Conservation (phyloP, 768 basidiomycete species). For the Boletus reticulatus region DNA sequence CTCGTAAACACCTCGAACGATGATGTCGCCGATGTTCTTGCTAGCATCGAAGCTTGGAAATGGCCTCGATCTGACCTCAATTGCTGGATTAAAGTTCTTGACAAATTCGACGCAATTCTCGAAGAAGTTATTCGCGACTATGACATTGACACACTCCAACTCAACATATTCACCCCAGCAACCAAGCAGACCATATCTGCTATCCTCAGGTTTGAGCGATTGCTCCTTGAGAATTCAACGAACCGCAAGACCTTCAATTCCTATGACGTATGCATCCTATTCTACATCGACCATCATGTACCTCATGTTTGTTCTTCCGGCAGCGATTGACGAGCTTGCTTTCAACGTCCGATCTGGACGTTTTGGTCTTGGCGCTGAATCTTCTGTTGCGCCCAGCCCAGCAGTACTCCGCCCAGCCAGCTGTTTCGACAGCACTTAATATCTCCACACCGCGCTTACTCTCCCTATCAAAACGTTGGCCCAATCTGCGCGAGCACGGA, state of each 20-base stretch:
- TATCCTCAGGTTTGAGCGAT: slow-evolving; percentile 83
- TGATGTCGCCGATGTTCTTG: slow-evolving; percentile 66
- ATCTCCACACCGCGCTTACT: slow-evolving; percentile 80
- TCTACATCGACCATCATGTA: background rate
- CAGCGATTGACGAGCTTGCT: slow-evolving; percentile 90
- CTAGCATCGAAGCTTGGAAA: slow-evolving; percentile 77
- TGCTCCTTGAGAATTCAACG: slow-evolving; percentile 95
- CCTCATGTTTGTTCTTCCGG: slow-evolving; percentile 5
- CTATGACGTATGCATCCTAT: slow-evolving; percentile 79
- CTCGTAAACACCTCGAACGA: slow-evolving; percentile 66
- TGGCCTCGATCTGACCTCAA: slow-evolving; percentile 97
- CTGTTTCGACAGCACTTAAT: slow-evolving; percentile 78
- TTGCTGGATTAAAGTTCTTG: slow-evolving; percentile 93
- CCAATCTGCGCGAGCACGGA: slow-evolving; percentile 76
- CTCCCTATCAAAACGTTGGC: slow-evolving; percentile 83
- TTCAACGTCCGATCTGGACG: slow-evolving; percentile 84
- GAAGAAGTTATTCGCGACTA: slow-evolving; percentile 83
- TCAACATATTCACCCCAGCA: slow-evolving; percentile 69
- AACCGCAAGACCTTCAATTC: slow-evolving; percentile 95
- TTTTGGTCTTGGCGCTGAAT: slow-evolving; percentile 79
- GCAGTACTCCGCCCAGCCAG: slow-evolving; percentile 87
- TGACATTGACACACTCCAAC: slow-evolving; percentile 80
- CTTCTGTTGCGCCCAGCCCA: slow-evolving; percentile 90
- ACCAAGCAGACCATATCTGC: slow-evolving; percentile 75
- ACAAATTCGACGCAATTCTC: slow-evolving; percentile 90